Evolutionary conservation across 2,329 filamentous ascomycete genomes (phyloP).

Genomic region (Acrocalymma vagum): DNA sequence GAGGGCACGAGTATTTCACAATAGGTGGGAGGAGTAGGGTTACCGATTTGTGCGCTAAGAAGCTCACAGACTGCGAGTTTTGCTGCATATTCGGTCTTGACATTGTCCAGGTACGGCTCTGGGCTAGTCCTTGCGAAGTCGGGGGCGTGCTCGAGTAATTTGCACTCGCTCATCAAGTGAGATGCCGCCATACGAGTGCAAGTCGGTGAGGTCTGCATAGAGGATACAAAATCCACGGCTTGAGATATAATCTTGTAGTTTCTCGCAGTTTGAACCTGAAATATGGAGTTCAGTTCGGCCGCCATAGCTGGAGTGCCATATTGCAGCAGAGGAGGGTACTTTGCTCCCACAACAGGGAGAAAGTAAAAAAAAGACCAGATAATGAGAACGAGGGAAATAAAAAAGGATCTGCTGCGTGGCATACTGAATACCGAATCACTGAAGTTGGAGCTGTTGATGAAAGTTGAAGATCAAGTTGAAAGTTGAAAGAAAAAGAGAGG

Average conservation of each 20-base stretch:
- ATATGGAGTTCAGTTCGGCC: too few species aligned
- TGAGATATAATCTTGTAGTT: constrained; percentile 32
- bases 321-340: too few species aligned
- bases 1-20: constrained; percentile 61
- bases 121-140: constrained; percentile 33
- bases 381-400: too few species aligned
- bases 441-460: too few species aligned
- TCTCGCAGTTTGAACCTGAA: constrained; percentile 29
- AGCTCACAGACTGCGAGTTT: constrained; percentile 72
- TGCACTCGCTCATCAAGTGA: constrained; percentile 63
- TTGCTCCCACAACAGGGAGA: too few species aligned
- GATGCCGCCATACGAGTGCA: constrained; percentile 63
- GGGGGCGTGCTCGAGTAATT: constrained; percentile 52
- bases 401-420: too few species aligned
- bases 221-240: constrained; percentile 31
- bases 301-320: too few species aligned
- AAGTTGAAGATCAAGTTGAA: too few species aligned
- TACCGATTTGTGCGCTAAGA: constrained; percentile 52
- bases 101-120: constrained; percentile 42
- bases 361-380: too few species aligned
- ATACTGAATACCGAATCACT: too few species aligned
- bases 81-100: constrained; percentile 67
- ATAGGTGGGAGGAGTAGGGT: constrained; percentile 57
- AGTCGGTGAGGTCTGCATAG: constrained; percentile 37
- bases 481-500: too few species aligned